Conservation (phyloP, 2,329 filamentous ascomycete genomes). For the Aspergillus glaucus region DNA sequence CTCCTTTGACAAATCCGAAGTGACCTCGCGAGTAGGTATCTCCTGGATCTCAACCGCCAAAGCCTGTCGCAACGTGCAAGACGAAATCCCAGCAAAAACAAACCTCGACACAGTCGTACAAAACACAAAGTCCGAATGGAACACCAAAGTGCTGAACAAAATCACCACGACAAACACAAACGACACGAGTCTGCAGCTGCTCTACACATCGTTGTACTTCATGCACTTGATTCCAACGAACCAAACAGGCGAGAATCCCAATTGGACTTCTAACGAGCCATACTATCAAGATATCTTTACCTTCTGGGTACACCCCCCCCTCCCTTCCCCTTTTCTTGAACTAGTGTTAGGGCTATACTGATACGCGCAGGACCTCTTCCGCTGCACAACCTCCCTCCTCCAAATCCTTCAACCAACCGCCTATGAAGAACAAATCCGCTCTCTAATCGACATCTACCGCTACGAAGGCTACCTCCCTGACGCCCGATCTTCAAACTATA, state of each 20-base stretch:
- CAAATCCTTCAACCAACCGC: conserved; percentile 58
- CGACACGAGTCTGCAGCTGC: conserved; percentile 49
- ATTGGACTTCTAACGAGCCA: conserved; percentile 58
- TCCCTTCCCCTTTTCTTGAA: not conserved
- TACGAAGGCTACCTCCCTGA: conserved; percentile 60
- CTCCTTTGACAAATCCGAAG: conserved; percentile 42
- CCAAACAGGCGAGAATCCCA: conserved; percentile 63
- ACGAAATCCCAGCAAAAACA: conserved; percentile 48
- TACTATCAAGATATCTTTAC: conserved; percentile 69
- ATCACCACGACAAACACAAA: conserved; percentile 56
- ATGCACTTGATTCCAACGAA: conserved; percentile 65
- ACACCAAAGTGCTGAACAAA: conserved; percentile 56
- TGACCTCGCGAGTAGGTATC: conserved; percentile 58
- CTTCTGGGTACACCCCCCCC: conserved; percentile 46
- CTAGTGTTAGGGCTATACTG: not conserved
- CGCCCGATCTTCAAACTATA: conserved; percentile 61
- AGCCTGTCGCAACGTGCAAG: conserved; percentile 54
- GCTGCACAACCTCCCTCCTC: conserved; percentile 58
- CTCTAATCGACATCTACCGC: conserved; percentile 62
- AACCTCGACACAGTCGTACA: conserved; percentile 41
- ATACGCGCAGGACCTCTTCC: conserved; percentile 47
- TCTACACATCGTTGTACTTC: conserved; percentile 65
- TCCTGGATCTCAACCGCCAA: conserved; percentile 60
- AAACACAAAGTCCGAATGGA: conserved; percentile 52
- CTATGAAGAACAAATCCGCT: conserved; percentile 61